Evolutionary conservation across 441 rosid genomes (phyloP), one percentile per base, ranked within the genome.

Genomic region (Pelargonium exstipulatum): DNA sequence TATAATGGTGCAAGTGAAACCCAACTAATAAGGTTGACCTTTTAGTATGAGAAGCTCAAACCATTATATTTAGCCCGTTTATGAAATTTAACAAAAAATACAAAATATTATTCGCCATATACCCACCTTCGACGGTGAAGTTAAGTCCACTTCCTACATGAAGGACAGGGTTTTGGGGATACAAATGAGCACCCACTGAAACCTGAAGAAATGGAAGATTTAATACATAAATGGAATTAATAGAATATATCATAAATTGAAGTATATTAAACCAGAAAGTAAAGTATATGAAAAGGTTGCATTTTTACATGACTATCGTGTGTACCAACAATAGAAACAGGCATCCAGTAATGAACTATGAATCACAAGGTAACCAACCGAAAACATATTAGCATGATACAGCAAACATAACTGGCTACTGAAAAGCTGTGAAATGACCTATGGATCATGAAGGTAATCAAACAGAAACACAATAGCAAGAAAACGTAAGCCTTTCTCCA

Each of bases 121-220:
- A 72, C 74, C 61, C 66, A 91, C 97, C 97, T 78, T 74, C 63
- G 46, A 89, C 61, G 70, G 80, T 82, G 79, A 91, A 86, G 78
- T 80, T 80, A 62, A 94, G 79, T 32, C 70, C 55, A 70, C 75
- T 83, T 73, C 99, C 99, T 64, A 76, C 69, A 71, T 53, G 84
- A 43, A 88, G 73, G 58, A 85, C 82, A 5, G 96, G 91, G 72
- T 84, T 88, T 76, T 78, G 93, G 66, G 96, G 99, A 83, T 74
- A 77, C 68, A 94, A 62, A 69, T 85, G 84, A 8, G 95, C 90
- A 70, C 99, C 99, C 74, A 91, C 97, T 69, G 94, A 90, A 78
- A 94, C 81, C 99, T 91, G 87, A 60, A 72, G 70, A 83, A 66
- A 73, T 68, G 60, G 77, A 61, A 37, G 60, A 62, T 70, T 70